A percentile compares a stretch with the other conserved stretches of the same genome.
phyloP scores from a whole-genome alignment of 352 stramenopile genomes.

The Phytopythium delawarense region DNA sequence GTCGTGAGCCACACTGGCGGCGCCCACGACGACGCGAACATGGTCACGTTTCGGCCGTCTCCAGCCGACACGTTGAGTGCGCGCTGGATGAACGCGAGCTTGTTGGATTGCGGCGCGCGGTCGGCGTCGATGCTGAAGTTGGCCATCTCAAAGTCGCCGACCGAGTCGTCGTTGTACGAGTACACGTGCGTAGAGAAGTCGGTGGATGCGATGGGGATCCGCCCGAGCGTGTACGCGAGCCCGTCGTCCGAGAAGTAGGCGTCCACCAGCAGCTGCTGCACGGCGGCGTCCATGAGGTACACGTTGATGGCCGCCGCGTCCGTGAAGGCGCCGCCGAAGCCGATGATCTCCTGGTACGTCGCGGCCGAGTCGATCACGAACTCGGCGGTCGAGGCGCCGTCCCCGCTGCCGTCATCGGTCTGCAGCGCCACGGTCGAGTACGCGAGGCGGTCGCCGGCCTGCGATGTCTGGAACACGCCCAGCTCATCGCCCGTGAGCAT shows the following conservation, averaged over 20 bases:
- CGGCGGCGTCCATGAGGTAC: conserved; percentile 20
- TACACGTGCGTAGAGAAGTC: conserved; percentile 88
- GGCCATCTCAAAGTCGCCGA: conserved; percentile 65
- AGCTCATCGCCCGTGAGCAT: conserved; percentile 28
- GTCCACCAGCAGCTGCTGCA: conserved; percentile 71
- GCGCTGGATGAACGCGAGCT: conserved; percentile 68
- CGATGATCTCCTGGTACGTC: conserved; percentile 78
- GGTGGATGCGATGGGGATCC: conserved; percentile 80
- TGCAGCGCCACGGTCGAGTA: conserved; percentile 29
- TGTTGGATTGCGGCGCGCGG: conserved; percentile 29
- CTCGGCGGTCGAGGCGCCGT: conserved; percentile 16
- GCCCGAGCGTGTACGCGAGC: conserved; percentile 77
- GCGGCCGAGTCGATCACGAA: conserved; percentile 42
- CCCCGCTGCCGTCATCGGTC: background rate
- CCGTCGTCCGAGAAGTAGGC: conserved; percentile 69
- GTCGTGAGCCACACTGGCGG: conserved; percentile 87
- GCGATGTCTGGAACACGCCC: conserved; percentile 45
- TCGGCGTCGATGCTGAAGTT: conserved; percentile 82
- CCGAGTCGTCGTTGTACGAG: conserved; percentile 71
- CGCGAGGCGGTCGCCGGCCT: conserved; percentile 40
- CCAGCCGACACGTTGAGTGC: conserved; percentile 11
- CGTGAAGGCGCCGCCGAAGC: conserved; percentile 89
- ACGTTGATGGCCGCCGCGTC: conserved; percentile 82
- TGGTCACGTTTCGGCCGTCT: conserved; percentile 13
- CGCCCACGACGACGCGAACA: conserved; percentile 82